These are phyloP conservation scores for Gossypium trilobum DNA, from an alignment of 441 rosid genomes.

Conservation along the genomic window DNA sequence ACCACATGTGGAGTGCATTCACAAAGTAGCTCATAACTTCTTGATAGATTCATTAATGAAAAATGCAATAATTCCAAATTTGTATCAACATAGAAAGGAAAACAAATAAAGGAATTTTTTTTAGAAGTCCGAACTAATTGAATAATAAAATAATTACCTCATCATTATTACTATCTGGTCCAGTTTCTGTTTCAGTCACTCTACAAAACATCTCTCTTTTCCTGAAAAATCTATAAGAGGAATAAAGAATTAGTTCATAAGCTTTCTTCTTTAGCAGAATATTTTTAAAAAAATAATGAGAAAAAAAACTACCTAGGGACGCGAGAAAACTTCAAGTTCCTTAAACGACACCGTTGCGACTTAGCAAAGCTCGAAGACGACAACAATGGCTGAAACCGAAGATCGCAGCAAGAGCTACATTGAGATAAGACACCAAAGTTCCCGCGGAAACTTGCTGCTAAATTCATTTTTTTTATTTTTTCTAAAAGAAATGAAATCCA, in stretches of 20 bases:
- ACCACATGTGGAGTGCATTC: background rate
- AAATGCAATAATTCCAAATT: background rate
- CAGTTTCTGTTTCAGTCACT: constrained; percentile 49
- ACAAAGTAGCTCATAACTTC: background rate
- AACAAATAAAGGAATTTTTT: background rate
- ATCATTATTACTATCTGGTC: constrained; percentile 68
- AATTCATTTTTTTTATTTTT: constrained; percentile 34
- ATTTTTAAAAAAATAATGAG: background rate
- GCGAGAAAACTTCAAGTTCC: constrained; percentile 22
- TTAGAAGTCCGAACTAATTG: background rate
- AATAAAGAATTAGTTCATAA: background rate
- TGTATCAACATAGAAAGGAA: background rate
- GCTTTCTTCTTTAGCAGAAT: background rate
- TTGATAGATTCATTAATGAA: background rate
- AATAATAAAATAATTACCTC: constrained; percentile 31
- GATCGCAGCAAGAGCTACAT: constrained; percentile 42
- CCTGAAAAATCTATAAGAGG: constrained; percentile 29
- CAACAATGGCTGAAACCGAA: constrained; percentile 43
- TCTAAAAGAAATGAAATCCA: background rate
- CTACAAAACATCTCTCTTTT: constrained; percentile 47
- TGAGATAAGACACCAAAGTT: constrained; percentile 35
- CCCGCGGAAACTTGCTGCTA: constrained; percentile 42
- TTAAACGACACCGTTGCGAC: constrained; percentile 15
- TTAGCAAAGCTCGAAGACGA: constrained; percentile 31
- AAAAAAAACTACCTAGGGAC: constrained; percentile 35